Conservation (phyloP, 176 grass and related monocot species). For the Sorghum bicolor region Sorghum_bicolor_NCBIv3 NC_012873.2:6028001-6028500, state of each 20-base stretch:
- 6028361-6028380: conserved; percentile 8
- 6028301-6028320: neutral
- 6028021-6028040: neutral
- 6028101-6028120: too few relatives aligned
- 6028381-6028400: neutral
- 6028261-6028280: neutral
- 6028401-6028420: neutral
- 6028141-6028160: too few relatives aligned
- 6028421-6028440: conserved; percentile 23
- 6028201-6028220: neutral
- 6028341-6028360: conserved; percentile 14
- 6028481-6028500: conserved; percentile 11
- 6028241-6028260: neutral
- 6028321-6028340: neutral
- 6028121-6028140: too few relatives aligned
- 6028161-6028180: too few relatives aligned
- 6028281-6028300: neutral
- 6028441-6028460: neutral
- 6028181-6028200: neutral
- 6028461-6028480: neutral
- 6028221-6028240: neutral
- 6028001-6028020: neutral
- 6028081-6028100: too few relatives aligned
- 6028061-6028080: too few relatives aligned
- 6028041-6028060: neutral